phyloP scores from a whole-genome alignment of 495 filamentous ascomycete genomes.

The Lasiosphaeria ovina region DNA sequence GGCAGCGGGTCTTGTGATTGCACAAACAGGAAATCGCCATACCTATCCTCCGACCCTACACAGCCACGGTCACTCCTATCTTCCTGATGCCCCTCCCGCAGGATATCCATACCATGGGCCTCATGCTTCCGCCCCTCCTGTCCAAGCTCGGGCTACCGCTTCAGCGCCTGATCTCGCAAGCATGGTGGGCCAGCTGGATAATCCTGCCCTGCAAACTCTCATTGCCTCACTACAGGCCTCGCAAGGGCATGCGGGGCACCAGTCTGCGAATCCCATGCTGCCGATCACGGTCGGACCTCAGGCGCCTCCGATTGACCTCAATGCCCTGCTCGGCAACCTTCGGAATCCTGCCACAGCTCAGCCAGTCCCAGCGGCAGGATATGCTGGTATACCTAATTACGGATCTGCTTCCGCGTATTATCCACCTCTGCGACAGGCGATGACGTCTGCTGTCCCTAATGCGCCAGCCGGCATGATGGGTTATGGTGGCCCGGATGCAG shows the following conservation, averaged over 20 bases:
- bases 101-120: slow-evolving; percentile 33
- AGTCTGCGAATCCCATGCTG: slow-evolving; percentile 49
- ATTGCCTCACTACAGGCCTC: slow-evolving; percentile 60
- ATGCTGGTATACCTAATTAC: slow-evolving; percentile 16
- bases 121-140: slow-evolving; percentile 12
- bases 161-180: slow-evolving; percentile 50
- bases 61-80: slow-evolving; percentile 24
- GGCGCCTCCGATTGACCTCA: slow-evolving; percentile 27
- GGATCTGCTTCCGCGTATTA: slow-evolving; percentile 7
- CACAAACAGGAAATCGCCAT: slow-evolving; percentile 34
- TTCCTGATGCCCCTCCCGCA: slow-evolving; percentile 14
- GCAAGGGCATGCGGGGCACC: slow-evolving; percentile 36
- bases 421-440: slow-evolving; percentile 10
- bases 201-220: slow-evolving; percentile 68
- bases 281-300: slow-evolving; percentile 32
- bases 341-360: slow-evolving; percentile 14
- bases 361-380: slow-evolving; percentile 23
- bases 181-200: slow-evolving; percentile 62
- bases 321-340: slow-evolving; percentile 27
- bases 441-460: slow-evolving; percentile 14
- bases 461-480: slow-evolving; percentile 19
- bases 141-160: slow-evolving; percentile 41
- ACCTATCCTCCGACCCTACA: slow-evolving; percentile 21
- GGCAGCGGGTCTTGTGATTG: slow-evolving; percentile 74
- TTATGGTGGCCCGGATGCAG: slow-evolving; percentile 16